phyloP scores from a whole-genome alignment of 1,284 basidiomycete genomes.

The Puccinia coronata region DNA sequence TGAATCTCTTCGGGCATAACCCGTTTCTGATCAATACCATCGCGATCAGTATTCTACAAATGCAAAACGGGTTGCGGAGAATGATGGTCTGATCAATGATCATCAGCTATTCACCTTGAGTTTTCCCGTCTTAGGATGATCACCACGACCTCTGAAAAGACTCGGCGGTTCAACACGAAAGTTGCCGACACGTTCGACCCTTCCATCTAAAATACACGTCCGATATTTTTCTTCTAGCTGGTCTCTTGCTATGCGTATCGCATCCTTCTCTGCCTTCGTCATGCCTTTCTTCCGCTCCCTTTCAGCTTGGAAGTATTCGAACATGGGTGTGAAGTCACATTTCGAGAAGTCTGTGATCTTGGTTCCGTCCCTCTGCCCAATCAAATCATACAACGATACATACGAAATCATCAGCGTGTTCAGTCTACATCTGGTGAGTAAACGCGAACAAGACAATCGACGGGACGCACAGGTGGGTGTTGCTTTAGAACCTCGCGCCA shows the following conservation, averaged over 20 bases:
- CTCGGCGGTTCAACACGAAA: conserved; percentile 98
- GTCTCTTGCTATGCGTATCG: conserved; percentile 79
- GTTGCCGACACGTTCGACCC: conserved; percentile 97
- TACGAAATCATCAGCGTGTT: neutral
- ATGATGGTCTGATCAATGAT: neutral
- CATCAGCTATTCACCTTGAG: conserved; percentile 71
- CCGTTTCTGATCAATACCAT: conserved; percentile 66
- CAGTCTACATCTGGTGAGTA: neutral
- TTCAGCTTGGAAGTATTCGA: conserved; percentile 85
- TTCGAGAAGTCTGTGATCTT: conserved; percentile 76
- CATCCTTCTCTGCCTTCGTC: conserved; percentile 83
- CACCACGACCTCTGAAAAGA: conserved; percentile 93
- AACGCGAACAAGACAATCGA: neutral
- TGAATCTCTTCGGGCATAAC: conserved; percentile 90
- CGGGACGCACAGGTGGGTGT: conserved; percentile 74
- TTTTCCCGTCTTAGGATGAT: conserved; percentile 95
- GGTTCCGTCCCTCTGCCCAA: conserved; percentile 64
- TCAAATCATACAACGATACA: neutral
- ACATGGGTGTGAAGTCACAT: conserved; percentile 95
- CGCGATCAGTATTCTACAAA: neutral
- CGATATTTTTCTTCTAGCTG: conserved; percentile 80
- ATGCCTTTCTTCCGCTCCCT: conserved; percentile 89
- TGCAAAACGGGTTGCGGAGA: neutral
- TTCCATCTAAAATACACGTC: conserved; percentile 83
- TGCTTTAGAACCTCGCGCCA: conserved; percentile 77